These are phyloP conservation scores for Lagerstroemia speciosa DNA, from an alignment of 345 rosid genomes.

Conservation along the genomic window DNA sequence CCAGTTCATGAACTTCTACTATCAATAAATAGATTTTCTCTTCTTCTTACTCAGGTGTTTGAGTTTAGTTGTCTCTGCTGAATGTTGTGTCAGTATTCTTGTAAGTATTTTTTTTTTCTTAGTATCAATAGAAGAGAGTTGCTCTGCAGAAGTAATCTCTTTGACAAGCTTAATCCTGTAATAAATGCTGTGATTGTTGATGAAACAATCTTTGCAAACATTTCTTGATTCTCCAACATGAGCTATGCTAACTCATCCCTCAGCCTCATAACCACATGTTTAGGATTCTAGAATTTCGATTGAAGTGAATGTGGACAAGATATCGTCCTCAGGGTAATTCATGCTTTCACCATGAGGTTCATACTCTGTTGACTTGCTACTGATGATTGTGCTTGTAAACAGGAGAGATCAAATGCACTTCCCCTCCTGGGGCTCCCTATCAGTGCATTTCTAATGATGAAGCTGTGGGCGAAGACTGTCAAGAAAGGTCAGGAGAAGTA, in stretches of 20 bases:
- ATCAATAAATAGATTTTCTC: background rate
- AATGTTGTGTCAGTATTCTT: background rate
- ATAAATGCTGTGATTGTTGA: background rate
- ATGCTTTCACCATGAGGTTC: background rate
- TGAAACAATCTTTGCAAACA: background rate
- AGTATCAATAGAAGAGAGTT: background rate
- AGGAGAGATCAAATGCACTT: slow-evolving; percentile 35
- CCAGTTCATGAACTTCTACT: background rate
- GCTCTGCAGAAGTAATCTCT: background rate
- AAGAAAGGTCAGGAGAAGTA: slow-evolving; percentile 43
- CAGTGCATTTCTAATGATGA: slow-evolving; percentile 34
- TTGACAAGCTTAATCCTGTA: background rate
- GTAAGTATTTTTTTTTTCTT: background rate
- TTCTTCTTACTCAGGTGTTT: background rate
- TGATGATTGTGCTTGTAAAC: slow-evolving; percentile 10
- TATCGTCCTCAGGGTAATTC: background rate
- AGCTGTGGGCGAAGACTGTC: slow-evolving; percentile 36
- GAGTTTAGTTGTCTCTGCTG: background rate
- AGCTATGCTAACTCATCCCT: background rate
- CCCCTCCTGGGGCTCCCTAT: slow-evolving; percentile 41
- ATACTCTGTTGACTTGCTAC: slow-evolving; percentile 6
- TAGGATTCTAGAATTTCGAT: background rate
- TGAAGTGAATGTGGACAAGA: background rate
- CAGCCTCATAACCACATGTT: background rate
- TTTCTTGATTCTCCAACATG: background rate